Base-by-base conservation (phyloP, 352 stramenopile species). In the Globisporangium nunn region DNA sequence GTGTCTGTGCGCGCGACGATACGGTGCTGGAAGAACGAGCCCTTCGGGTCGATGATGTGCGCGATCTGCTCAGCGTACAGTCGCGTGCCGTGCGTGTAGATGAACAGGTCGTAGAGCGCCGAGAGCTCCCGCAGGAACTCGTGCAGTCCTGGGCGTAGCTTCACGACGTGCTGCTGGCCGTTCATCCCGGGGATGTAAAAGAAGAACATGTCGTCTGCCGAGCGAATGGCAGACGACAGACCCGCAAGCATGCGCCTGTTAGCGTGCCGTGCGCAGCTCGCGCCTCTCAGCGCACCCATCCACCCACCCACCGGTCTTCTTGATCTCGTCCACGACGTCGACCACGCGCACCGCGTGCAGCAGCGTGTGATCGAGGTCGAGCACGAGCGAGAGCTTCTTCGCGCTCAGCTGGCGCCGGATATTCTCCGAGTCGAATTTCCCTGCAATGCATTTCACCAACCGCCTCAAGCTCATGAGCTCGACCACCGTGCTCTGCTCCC, bases 291-390 rank as follows among this genome's bases (percentile, higher is more conserved):
- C 23, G 23, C 23, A 23, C 23, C 35, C 23, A 53, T 50, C 6
- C 17, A 49, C 35, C 2, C 35, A 31, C 66, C 31, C 56, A 91
- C 80, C 78, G 67, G 78, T 71, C 37, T 81, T 66, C 8, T 62
- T 56, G 28, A 93, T 78, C 49, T 79, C 66, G 17, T 69, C 75
- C 2, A 81, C 63, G 33, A 94, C 69, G 35, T 94, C 80, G n/a
- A 81, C 67, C 1, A 81, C 71, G 28, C 82, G 80, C 52, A 94
- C 84, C 28, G 95, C 95, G 74, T 99, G 96, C 6, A 99, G 74
- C 47, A 99, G 71, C 3, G 96, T 99, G 71, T 98, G 95, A 74
- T 99, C 96, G 35, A 99, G 72, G 84, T 99, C 96, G 37, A 99
- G 74, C 33, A 98, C 94, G 12, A 99, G 69, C 41, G 85, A 97